Evolutionary conservation across 2,329 filamentous ascomycete genomes (phyloP).

Genomic region (Corynespora cassiicola): DNA sequence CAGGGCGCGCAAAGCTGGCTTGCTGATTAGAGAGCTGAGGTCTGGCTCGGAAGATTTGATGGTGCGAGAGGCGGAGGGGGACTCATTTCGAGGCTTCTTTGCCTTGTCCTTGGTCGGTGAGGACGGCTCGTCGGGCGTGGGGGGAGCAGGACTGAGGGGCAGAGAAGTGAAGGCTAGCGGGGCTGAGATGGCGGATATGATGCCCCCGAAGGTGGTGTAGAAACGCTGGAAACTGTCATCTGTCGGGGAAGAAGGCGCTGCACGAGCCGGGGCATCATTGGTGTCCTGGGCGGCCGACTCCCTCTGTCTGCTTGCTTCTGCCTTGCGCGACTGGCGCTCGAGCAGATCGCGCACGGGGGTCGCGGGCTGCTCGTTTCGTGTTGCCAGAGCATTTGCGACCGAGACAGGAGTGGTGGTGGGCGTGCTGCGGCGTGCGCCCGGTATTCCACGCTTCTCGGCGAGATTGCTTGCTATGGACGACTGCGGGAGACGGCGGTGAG

Average conservation of each 20-base stretch:
- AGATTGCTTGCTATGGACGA: constrained; percentile 90
- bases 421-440: constrained; percentile 62
- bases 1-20: constrained; percentile 81
- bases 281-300: constrained; percentile 19
- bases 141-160: constrained; percentile 62
- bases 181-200: constrained; percentile 88
- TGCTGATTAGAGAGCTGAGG: constrained; percentile 82
- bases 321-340: constrained; percentile 36
- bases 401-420: constrained; percentile 76
- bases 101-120: constrained; percentile 25
- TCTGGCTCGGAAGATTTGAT: constrained; percentile 69
- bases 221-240: constrained; percentile 90
- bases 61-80: constrained; percentile 37
- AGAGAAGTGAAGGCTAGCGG: constrained; percentile 92
- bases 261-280: constrained; percentile 12
- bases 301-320: constrained; percentile 23
- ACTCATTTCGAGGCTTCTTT: constrained; percentile 25
- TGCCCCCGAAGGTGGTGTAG: constrained; percentile 87
- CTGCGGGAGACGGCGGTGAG: constrained; percentile 61
- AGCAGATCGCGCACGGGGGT: constrained; percentile 41
- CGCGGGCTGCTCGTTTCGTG: constrained; percentile 32
- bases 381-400: constrained; percentile 75
- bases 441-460: constrained; percentile 83
- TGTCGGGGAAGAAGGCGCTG: constrained; percentile 30
- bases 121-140: constrained; percentile 32